Percentiles rank a stretch among this genome's conserved stretches.
Evolutionary conservation across 2,329 filamentous ascomycete genomes (phyloP).

Genomic region (Dactylellina sp.): DNA sequence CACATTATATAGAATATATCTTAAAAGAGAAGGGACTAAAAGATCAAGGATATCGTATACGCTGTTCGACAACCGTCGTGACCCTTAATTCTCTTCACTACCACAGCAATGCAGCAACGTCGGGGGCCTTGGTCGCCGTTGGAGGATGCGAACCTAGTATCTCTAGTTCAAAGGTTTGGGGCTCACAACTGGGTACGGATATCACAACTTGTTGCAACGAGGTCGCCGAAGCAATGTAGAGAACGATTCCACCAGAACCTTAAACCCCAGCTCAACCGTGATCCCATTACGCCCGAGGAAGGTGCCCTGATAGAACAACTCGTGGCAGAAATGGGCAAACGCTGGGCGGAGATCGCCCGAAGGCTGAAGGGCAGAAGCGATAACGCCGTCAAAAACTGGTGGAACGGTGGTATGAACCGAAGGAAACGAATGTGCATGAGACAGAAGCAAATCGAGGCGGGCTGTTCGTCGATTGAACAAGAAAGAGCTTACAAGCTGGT

Average conservation of each 20-base stretch:
- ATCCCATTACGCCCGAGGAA: conserved; percentile 78
- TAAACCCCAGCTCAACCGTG: conserved; percentile 78
- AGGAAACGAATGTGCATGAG: conserved; percentile 68
- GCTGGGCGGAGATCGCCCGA: conserved; percentile 93
- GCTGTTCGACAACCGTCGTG: conserved; percentile 5
- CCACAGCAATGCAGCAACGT: conserved; percentile 66
- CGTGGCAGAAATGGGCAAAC: conserved; percentile 82
- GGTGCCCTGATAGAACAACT: conserved; percentile 79
- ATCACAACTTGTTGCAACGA: conserved; percentile 77
- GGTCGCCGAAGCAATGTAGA: conserved; percentile 93
- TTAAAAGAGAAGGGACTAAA: conserved; percentile 4
- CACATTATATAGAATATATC: conserved; percentile 28
- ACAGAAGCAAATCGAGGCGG: conserved; percentile 57
- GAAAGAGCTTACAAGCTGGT: conserved; percentile 57
- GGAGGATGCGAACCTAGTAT: conserved; percentile 78
- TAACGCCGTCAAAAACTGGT: conserved; percentile 98
- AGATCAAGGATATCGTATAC: neutral
- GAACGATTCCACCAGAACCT: conserved; percentile 95
- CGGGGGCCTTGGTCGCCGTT: conserved; percentile 85
- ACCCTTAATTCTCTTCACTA: neutral
- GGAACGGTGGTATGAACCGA: conserved; percentile 92
- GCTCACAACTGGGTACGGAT: conserved; percentile 92
- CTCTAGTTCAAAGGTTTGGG: conserved; percentile 77
- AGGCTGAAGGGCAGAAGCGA: conserved; percentile 85
- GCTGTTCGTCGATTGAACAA: conserved; percentile 57